A percentile compares a stretch with the other conserved stretches of the same genome.
These are phyloP conservation scores for Hyaloscypha finlandica DNA, from an alignment of 495 filamentous ascomycete genomes.

Conservation along the genomic window DNA sequence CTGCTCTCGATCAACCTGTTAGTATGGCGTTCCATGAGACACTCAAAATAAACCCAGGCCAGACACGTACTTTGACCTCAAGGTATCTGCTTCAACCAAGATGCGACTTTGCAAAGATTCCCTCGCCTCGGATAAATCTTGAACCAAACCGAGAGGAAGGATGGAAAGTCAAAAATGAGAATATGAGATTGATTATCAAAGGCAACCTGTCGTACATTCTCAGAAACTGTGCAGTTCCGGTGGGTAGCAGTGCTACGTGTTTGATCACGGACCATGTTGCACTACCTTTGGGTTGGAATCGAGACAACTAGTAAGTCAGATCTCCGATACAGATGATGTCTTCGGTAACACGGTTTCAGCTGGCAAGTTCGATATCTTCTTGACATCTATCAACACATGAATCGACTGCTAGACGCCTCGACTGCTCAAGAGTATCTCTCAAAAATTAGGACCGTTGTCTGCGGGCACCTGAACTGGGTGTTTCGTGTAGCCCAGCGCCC, in stretches of 20 bases:
- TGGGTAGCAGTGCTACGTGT: background rate
- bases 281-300: conserved; percentile 25
- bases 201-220: conserved; percentile 24
- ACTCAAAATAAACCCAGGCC: background rate
- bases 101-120: background rate
- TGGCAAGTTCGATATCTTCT: background rate
- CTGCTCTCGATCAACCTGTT: background rate
- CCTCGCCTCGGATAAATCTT: background rate
- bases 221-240: conserved; percentile 18
- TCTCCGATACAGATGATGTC: background rate
- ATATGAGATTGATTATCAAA: conserved; percentile 7
- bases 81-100: background rate
- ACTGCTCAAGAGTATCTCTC: background rate
- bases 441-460: background rate
- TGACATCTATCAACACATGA: background rate
- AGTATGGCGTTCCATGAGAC: background rate
- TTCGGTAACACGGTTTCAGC: background rate
- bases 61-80: background rate
- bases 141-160: background rate
- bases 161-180: conserved; percentile 11
- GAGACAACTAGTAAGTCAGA: conserved; percentile 25
- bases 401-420: background rate
- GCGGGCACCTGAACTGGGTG: conserved; percentile 22
- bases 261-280: conserved; percentile 25
- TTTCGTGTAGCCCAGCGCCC: conserved; percentile 17